Evolutionary conservation across 2,329 filamentous ascomycete species (phyloP), one percentile per base, ranked within the genome.

Genomic region (Orbilia javanica): DNA sequence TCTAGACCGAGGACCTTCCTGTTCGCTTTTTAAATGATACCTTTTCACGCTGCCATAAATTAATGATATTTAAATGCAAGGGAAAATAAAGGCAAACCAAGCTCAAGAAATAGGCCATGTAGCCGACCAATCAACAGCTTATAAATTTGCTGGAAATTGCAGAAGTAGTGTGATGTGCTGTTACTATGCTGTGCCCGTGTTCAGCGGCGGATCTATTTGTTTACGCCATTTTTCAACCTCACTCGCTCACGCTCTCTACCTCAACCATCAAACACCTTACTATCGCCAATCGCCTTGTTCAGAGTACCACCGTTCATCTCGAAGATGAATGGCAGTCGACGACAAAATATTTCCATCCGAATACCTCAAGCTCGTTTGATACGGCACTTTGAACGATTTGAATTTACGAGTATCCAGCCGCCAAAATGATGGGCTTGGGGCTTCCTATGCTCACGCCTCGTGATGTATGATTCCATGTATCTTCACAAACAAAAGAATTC

Each of bases 401-500:
- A 57, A 36, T 10, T n/a, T 68, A 22, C 46, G 8, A 50, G 10
- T 27, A 53, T 18, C 52, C 44, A 8, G 10, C 36, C 46, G 64
- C 27, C 31, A 71, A 53, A 22, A 77, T 77, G 73, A 77, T 77
- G 73, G 31, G 66, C 66, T 13, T 77, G 34, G 73, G 73, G 13
- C 50, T 77, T 31, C 73, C 73, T 29, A 42, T 87, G 36, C 67
- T 93, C 75, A 88, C 89, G 18, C 91, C 91, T 63, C 89, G 90
- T 84, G 90, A 93, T 82, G 91, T 93, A 87, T 83, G 88, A 42
- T 83, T 62, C 7, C 13, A 5, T 7, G 8, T 44, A 18, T 44
- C 20, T 20, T 44, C 8, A 5, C n/a, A n/a, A n/a, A n/a, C n/a
- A 39, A 39, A 2, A 39, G 36, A 39, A 15, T 39, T 39, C 11